Evolutionary conservation across 495 filamentous ascomycete species (phyloP).

Genomic region (Xylaria cubensis): DNA sequence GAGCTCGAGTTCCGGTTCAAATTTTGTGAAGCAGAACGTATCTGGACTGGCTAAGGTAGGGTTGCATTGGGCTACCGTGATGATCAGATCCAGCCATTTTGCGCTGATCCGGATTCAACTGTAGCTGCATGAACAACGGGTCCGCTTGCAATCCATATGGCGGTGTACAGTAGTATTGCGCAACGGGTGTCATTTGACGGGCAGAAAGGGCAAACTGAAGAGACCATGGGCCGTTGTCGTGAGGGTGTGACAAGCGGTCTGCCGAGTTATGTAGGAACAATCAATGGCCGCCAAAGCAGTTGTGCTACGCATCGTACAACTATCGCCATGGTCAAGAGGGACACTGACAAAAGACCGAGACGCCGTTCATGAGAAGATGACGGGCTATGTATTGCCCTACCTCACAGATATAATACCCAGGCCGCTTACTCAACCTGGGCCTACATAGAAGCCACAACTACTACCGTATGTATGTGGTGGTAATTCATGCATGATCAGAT

Average conservation of each 20-base stretch:
- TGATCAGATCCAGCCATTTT: constrained; percentile 24
- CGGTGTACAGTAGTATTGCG: constrained; percentile 28
- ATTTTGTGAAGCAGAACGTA: constrained; percentile 1
- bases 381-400: constrained; percentile 9
- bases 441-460: constrained; percentile 16
- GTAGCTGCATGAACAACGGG: constrained; percentile 26
- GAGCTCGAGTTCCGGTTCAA: constrained; percentile 3
- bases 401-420: constrained; percentile 16
- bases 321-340: constrained; percentile 1
- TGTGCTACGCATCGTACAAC: constrained; percentile 2
- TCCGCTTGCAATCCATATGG: constrained; percentile 25
- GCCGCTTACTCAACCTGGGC: background rate
- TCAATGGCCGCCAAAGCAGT: background rate
- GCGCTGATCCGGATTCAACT: constrained; percentile 24
- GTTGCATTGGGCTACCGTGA: constrained; percentile 28
- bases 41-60: constrained; percentile 16
- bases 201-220: constrained; percentile 3
- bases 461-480: background rate
- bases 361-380: constrained; percentile 14
- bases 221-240: background rate
- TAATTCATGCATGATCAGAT: constrained; percentile 27
- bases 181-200: background rate
- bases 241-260: constrained; percentile 7
- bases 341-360: constrained; percentile 10
- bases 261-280: background rate